Evolutionary conservation across 2,329 filamentous ascomycete species (phyloP).

Genomic region (Ophiocordyceps camponoti-leonardi): DNA sequence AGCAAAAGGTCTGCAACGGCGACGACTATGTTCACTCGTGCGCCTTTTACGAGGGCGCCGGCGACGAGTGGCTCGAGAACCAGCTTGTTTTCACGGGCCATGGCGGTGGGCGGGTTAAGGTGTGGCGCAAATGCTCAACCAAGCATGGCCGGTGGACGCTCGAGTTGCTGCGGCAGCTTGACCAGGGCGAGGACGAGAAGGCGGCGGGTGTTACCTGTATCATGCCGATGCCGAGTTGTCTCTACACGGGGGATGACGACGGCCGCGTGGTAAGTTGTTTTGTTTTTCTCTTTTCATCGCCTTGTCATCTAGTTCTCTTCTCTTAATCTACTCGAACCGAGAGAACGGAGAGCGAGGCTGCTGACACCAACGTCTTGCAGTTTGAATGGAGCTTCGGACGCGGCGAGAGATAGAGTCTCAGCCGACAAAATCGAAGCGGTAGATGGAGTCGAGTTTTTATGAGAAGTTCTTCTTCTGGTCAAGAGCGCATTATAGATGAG

Average conservation of each 20-base stretch:
- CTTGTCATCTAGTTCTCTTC: too few relatives aligned
- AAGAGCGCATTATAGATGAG: background rate
- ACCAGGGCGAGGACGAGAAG: slow-evolving; percentile 47
- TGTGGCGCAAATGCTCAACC: slow-evolving; percentile 40
- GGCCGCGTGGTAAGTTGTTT: slow-evolving; percentile 54
- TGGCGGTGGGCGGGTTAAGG: slow-evolving; percentile 64
- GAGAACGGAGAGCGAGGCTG: background rate
- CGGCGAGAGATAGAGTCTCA: slow-evolving; percentile 33
- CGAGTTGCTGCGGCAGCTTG: slow-evolving; percentile 63
- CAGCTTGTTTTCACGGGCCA: slow-evolving; percentile 84
- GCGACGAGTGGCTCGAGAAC: slow-evolving; percentile 82
- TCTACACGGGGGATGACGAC: slow-evolving; percentile 91
- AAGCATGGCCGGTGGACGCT: slow-evolving; percentile 51
- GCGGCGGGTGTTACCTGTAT: slow-evolving; percentile 72
- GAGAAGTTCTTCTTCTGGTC: background rate
- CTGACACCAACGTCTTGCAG: slow-evolving; percentile 14
- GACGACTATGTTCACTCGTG: slow-evolving; percentile 70
- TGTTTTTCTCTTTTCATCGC: too few relatives aligned
- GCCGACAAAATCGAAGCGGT: slow-evolving; percentile 1
- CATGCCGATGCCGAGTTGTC: slow-evolving; percentile 59
- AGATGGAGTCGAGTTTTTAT: background rate
- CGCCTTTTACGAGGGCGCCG: slow-evolving; percentile 81
- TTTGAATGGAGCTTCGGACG: slow-evolving; percentile 48
- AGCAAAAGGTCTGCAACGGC: slow-evolving; percentile 60
- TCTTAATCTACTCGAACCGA: background rate